Evolutionary conservation across 2,329 filamentous ascomycete genomes (phyloP).

Genomic region (Calonectria multiphialidica): DNA sequence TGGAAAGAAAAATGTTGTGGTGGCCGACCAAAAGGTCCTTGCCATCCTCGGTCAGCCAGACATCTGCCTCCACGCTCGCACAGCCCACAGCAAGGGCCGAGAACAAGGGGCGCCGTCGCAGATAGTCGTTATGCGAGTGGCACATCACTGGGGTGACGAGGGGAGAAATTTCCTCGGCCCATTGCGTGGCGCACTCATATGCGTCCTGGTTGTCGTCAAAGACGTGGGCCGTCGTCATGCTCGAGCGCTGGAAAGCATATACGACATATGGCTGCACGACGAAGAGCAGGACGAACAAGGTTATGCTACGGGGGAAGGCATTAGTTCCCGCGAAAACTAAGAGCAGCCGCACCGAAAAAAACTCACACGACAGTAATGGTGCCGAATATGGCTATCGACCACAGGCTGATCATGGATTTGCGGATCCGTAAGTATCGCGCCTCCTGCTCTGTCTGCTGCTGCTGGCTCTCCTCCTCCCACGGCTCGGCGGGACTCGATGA

Average conservation of each 20-base stretch:
- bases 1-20: constrained; percentile 59
- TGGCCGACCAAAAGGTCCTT: constrained; percentile 72
- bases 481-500: background rate
- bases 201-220: constrained; percentile 23
- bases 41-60: constrained; percentile 67
- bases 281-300: constrained; percentile 24
- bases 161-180: constrained; percentile 31
- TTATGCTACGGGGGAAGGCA: background rate
- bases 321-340: constrained; percentile 9
- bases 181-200: constrained; percentile 28
- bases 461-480: background rate
- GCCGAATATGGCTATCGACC: constrained; percentile 7
- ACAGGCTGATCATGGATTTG: constrained; percentile 10
- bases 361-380: constrained; percentile 29
- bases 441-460: background rate
- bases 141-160: constrained; percentile 35
- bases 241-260: constrained; percentile 31
- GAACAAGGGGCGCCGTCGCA: constrained; percentile 72
- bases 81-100: constrained; percentile 71
- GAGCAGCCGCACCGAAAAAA: background rate
- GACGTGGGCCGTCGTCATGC: constrained; percentile 25
- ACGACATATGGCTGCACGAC: background rate
- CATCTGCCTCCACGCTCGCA: constrained; percentile 75
- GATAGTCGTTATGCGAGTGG: constrained; percentile 79
- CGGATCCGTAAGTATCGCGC: background rate